Evolutionary conservation across 106 monocot genomes (phyloP), one percentile per base, ranked within the genome.

Genomic region (Ottelia alismoides): DNA sequence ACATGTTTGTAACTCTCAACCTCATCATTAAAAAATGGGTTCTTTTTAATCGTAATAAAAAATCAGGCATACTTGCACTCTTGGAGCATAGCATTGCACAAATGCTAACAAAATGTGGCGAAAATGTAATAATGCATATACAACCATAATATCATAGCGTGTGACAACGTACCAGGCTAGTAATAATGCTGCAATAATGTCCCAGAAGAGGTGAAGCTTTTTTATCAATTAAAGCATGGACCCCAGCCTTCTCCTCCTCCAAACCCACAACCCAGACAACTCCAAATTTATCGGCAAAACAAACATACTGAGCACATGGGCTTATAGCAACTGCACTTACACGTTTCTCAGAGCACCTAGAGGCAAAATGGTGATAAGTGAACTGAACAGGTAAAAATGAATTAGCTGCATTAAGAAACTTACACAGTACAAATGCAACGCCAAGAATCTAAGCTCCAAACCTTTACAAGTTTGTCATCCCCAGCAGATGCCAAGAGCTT

Each of bases 111-210:
- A n/a, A n/a, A n/a, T n/a, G n/a, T n/a, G n/a, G n/a, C n/a, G n/a
- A n/a, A n/a, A n/a, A n/a, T n/a, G n/a, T n/a, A n/a, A n/a, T n/a
- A n/a, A n/a, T n/a, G n/a, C n/a, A n/a, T n/a, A n/a, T n/a, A n/a
- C n/a, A n/a, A n/a, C n/a, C n/a, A n/a, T n/a, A n/a, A n/a, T n/a
- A n/a, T n/a, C n/a, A n/a, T n/a, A n/a, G n/a, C n/a, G n/a, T n/a
- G n/a, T 22, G 53, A 47, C 31, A 16, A 57, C 83, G 31, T 54
- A 94, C 94, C 88, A 94, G 66, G 58, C 76, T 76, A 44, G 94
- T 94, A 56, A 94, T 84, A 52, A 94, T 88, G 73, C 94, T 94
- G 49, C 94, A 94, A 30, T 94, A 94, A 69, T 94, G 94, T 27
- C 94, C 88, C 28, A 94, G 59, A 67, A 88, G 51, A 46, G 80